phyloP scores from a whole-genome alignment of 345 rosid species.

The Excoecaria agallocha region DNA sequence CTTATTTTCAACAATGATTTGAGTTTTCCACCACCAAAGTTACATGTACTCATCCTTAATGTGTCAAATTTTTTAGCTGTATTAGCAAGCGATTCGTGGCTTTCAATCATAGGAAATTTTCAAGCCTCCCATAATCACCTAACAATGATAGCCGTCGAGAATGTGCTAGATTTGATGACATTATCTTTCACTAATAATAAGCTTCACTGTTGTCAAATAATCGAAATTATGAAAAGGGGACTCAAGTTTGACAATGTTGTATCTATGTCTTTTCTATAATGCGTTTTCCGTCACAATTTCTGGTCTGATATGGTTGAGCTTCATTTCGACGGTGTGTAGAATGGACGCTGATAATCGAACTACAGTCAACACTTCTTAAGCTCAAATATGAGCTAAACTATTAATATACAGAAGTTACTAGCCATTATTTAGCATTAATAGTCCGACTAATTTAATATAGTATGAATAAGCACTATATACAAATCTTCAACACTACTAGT shows the following conservation, averaged over 20 bases:
- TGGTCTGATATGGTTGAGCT: no score
- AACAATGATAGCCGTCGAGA: conserved; percentile 7
- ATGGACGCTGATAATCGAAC: no score
- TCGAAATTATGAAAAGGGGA: background rate
- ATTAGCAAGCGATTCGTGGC: background rate
- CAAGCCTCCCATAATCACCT: background rate
- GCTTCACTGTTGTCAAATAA: background rate
- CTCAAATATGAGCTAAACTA: no score
- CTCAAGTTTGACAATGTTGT: background rate
- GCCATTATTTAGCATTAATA: no score
- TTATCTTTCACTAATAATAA: background rate
- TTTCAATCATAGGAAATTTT: background rate
- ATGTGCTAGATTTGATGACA: background rate
- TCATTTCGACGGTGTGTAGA: no score
- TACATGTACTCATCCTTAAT: background rate
- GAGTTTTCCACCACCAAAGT: conserved; percentile 2
- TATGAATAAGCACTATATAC: no score
- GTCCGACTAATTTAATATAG: no score
- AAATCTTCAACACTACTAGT: no score
- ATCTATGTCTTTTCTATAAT: background rate
- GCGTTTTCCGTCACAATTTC: background rate
- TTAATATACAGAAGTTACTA: no score
- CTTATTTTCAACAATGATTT: conserved; percentile 12
- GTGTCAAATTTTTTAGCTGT: conserved; percentile 13
- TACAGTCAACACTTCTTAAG: no score